phyloP scores from a whole-genome alignment of 805 yeast species.

The Candida montana region DNA sequence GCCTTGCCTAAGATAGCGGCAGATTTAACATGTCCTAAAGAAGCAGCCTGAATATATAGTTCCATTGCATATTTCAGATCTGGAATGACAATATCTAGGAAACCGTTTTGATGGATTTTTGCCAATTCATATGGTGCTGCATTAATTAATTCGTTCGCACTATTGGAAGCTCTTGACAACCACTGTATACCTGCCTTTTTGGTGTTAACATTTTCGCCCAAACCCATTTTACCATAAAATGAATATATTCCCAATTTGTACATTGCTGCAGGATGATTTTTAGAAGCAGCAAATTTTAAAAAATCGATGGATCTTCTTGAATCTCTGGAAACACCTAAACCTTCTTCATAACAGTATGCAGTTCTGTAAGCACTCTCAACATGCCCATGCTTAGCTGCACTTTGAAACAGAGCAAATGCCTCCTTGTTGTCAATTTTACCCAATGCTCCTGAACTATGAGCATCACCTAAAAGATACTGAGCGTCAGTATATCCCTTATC shows the following conservation, averaged over 20 bases:
- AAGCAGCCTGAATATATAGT: conserved; percentile 82
- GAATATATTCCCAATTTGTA: conserved; percentile 84
- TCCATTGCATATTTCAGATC: conserved; percentile 83
- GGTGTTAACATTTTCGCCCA: conserved; percentile 58
- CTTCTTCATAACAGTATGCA: conserved; percentile 88
- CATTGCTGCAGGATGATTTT: conserved; percentile 97
- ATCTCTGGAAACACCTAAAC: conserved; percentile 87
- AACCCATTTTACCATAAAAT: conserved; percentile 80
- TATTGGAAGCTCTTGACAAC: conserved; percentile 81
- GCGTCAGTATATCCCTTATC: conserved; percentile 85
- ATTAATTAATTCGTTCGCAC: conserved; percentile 76
- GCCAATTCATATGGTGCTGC: conserved; percentile 96
- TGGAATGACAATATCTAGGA: conserved; percentile 77
- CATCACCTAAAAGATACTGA: conserved; percentile 89
- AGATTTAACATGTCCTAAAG: conserved; percentile 77
- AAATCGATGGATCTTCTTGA: conserved; percentile 81
- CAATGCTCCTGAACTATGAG: conserved; percentile 76
- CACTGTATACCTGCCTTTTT: conserved; percentile 88
- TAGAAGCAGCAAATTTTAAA: conserved; percentile 79
- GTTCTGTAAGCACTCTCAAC: conserved; percentile 88
- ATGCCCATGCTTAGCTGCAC: conserved; percentile 93
- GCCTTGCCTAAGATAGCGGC: conserved; percentile 75
- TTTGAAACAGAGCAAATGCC: conserved; percentile 70
- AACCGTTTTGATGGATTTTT: conserved; percentile 77
- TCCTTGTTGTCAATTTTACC: conserved; percentile 76